These are phyloP conservation scores for Sporothrix variecibatus DNA, from an alignment of 2,329 filamentous ascomycete species.

Conservation along the genomic window DNA sequence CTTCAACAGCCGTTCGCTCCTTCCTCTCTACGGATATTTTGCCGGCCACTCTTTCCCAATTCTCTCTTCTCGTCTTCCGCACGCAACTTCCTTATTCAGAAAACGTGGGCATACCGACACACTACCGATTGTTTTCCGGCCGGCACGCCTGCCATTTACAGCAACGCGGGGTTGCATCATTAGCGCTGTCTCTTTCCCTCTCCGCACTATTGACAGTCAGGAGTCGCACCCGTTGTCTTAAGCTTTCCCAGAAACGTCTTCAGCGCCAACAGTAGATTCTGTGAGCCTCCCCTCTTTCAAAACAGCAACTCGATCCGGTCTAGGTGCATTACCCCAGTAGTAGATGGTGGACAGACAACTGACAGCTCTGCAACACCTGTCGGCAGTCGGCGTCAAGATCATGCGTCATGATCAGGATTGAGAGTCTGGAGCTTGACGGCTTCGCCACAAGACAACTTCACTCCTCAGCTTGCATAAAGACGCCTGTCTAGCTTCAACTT, in stretches of 20 bases:
- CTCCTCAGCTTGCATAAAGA: not conserved
- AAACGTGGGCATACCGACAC: not conserved
- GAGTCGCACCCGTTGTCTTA: not conserved
- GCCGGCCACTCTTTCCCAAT: not conserved
- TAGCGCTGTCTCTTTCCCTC: not conserved
- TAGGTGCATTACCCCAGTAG: not conserved
- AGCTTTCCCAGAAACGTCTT: not conserved
- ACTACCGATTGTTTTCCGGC: not conserved
- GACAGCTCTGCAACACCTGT: not conserved
- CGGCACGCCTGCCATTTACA: conserved; percentile 8
- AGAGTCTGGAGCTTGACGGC: not conserved
- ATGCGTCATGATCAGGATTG: not conserved
- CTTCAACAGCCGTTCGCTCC: not conserved
- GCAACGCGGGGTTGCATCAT: not conserved
- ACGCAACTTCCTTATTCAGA: not conserved
- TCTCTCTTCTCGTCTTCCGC: not conserved
- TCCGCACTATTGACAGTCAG: not conserved
- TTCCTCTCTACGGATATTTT: not conserved
- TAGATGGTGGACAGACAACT: not conserved
- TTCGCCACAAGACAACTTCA: not conserved
- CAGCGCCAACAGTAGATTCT: not conserved
- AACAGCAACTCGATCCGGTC: not conserved
- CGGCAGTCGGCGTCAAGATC: not conserved
- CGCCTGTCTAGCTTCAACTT: not conserved
- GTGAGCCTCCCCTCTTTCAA: not conserved